Evolutionary conservation across 2,329 filamentous ascomycete genomes (phyloP), one percentile per base, ranked within the genome.

Genomic region (Arthrobotrys sphaeroides): DNA sequence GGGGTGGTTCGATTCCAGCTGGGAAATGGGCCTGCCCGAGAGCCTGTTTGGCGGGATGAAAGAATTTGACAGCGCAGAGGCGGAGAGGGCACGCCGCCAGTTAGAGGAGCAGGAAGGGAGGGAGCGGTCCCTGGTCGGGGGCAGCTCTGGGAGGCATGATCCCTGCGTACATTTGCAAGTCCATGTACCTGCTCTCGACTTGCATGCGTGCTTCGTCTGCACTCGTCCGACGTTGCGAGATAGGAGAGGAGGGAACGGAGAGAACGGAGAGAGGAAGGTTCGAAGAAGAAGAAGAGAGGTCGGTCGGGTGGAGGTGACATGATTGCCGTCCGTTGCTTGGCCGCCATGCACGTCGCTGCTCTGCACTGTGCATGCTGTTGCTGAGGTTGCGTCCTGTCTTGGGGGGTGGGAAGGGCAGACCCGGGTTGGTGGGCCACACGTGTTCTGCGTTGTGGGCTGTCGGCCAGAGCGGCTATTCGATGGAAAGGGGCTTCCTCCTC

Each of bases 341-440:
- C 28, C 49, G 49, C 49, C 49, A 53, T 53, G 49, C 49, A 53
- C 36, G 49, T 10, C n/a, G n/a, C n/a, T n/a, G n/a, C n/a, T n/a
- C n/a, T n/a, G n/a, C n/a, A n/a, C n/a, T n/a, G n/a, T n/a, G n/a
- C n/a, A n/a, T n/a, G n/a, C n/a, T n/a, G n/a, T n/a, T n/a, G n/a
- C n/a, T n/a, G n/a, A n/a, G n/a, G n/a, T n/a, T n/a, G n/a, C n/a
- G n/a, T n/a, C n/a, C 24, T 53, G 49, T 53, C 26, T 5, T 13
- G 5, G n/a, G 36, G 49, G 10, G 49, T 36, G 49, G 45, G 10
- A 51, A 16, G 24, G 45, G 24, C 51, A 64, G 62, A 74, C 47
- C 70, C 70, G 47, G 70, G 70, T 74, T 74, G 62, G 70, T 68
- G 70, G 70, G 70, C 68, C 68, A 28, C 68, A 26, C 28, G 38